Evolutionary conservation across 192 early-diverging fungal genomes (phyloP), one percentile per base, ranked within the genome.

Genomic region (Podila horticola): DNA sequence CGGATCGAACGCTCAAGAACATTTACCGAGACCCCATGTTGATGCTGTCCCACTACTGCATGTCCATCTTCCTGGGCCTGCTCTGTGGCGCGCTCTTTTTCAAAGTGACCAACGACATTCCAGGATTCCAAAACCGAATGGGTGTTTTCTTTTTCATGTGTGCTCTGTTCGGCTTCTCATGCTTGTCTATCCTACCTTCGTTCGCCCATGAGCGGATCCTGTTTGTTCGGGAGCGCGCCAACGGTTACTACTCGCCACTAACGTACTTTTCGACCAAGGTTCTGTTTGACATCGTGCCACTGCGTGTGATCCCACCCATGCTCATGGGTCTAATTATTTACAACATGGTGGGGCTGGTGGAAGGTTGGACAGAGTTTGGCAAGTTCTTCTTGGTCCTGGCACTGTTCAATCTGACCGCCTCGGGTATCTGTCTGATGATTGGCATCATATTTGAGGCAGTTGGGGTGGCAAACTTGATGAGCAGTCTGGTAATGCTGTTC

Each of bases 21-120:
- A 83, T 96, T 11, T 92, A 93, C 62, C 88, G 95, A 22, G 94
- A 94, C 64, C 94, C 94, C 3, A 87, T 90, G 85, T 74, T 96
- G 61, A 87, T 96, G 82, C 82, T 88, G 31, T 87, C 91, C 52
- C 95, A 96, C 70, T 93, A 93, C 71, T 74, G 85, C 15, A 88
- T 94, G 63, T 85, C 89, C 34, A 85, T 96, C 17, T 69, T 91
- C 7, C 74, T 94, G 30, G 95, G 93, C 1, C 71, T 91, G 5
- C 66, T 86, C 49, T 89, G 87, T 48, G 91, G 92, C 2, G 66
- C 89, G 3, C 75, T 92, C 38, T 92, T 88, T 58, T 93, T 83
- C 77, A 82, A 91, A 7, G 83, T 92, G 29, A 85, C 89, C 10
- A 82, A 88, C 61, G 88, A 88, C 59, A 82, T 93, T 38, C 84